Conservation (phyloP, 352 stramenopile species). For the Pythium oligandrum region DNA sequence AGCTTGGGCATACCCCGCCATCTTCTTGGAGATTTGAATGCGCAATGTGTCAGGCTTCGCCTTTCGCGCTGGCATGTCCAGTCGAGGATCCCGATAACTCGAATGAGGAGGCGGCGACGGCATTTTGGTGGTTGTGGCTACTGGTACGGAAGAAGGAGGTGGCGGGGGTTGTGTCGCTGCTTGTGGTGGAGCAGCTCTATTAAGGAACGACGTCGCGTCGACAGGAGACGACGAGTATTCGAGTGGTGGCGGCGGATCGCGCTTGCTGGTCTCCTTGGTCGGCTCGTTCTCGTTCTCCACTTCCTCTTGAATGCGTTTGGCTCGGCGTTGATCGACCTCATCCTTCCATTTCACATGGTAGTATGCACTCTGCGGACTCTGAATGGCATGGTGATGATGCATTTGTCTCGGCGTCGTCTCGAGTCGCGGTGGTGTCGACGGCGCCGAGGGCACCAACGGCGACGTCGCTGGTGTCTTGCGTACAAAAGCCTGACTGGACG, state of each 20-base stretch:
- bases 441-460: slow-evolving; percentile 19
- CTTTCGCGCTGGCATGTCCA: too few species aligned
- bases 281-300: slow-evolving; percentile 2
- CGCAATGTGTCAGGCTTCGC: slow-evolving; percentile 41
- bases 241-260: slow-evolving; percentile 14
- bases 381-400: slow-evolving; percentile 7
- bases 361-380: slow-evolving; percentile 20
- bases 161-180: slow-evolving; percentile 7
- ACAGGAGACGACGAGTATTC: slow-evolving; percentile 35
- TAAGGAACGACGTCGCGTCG: slow-evolving; percentile 5
- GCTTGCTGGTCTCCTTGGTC: too few species aligned
- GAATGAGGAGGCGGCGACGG: neutral
- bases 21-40: slow-evolving; percentile 79
- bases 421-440: slow-evolving; percentile 16
- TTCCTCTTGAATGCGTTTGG: neutral
- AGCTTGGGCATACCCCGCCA: slow-evolving; percentile 24
- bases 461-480: slow-evolving; percentile 3
- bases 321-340: slow-evolving; percentile 1
- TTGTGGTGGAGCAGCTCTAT: neutral
- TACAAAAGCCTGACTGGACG: slow-evolving; percentile 14
- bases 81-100: too few species aligned
- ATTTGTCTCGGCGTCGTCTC: slow-evolving; percentile 10
- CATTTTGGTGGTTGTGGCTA: slow-evolving; percentile 1
- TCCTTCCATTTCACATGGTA: slow-evolving; percentile 20
- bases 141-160: slow-evolving; percentile 2